A percentile compares a stretch with the other conserved stretches of the same genome.
Conservation (phyloP, 2,329 filamentous ascomycete species). For the Fusarium neocosmosporiellum region DNA sequence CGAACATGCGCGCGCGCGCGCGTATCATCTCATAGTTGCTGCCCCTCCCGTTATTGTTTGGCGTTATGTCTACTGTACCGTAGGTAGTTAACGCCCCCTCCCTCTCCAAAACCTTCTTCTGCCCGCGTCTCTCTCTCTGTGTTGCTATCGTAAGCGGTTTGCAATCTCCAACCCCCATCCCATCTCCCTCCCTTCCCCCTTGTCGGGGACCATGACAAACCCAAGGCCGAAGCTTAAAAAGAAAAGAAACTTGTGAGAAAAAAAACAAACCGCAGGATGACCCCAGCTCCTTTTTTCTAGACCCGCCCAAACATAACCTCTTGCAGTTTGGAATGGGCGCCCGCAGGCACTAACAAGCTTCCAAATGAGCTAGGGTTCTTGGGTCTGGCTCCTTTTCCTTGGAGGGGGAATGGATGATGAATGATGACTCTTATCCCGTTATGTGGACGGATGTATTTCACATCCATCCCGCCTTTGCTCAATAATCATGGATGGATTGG, state of each 20-base stretch:
- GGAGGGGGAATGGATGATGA: conserved; percentile 24
- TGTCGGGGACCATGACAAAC: conserved; percentile 30
- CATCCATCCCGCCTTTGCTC: not conserved
- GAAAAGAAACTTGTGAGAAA: not conserved
- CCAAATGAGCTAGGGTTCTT: not conserved
- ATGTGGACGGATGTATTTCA: not conserved
- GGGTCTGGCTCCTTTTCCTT: not conserved
- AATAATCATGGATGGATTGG: not conserved
- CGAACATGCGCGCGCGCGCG: not conserved
- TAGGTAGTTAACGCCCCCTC: not conserved
- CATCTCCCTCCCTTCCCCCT: conserved; percentile 11
- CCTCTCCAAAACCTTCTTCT: not conserved
- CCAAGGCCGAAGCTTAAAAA: conserved; percentile 27
- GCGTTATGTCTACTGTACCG: conserved; percentile 18
- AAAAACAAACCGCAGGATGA: not conserved
- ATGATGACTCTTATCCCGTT: conserved; percentile 39
- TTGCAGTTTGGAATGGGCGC: not conserved
- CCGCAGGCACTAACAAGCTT: not conserved
- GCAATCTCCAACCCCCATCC: conserved; percentile 20
- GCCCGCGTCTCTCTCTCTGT: not conserved
- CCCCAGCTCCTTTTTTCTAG: not conserved
- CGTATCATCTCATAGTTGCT: conserved; percentile 20
- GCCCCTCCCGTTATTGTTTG: conserved; percentile 14
- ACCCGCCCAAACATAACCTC: not conserved
- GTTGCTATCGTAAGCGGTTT: conserved; percentile 41